A percentile compares a stretch with the other conserved stretches of the same genome.
Conservation (phyloP, 257 asterid genomes). For the Apocynum venetum region DNA sequence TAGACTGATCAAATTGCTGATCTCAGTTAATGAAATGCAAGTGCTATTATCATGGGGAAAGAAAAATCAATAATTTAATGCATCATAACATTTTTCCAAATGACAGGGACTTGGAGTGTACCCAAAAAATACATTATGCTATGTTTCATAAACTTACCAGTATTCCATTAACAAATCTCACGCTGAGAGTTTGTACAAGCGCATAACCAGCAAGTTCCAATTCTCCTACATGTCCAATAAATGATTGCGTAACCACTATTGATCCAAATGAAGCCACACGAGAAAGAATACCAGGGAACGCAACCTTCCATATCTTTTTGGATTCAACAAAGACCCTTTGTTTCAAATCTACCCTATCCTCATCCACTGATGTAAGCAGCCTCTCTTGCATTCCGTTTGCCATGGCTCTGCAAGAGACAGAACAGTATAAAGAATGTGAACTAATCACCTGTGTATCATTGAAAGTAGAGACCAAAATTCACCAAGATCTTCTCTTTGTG, state of each 20-base stretch:
- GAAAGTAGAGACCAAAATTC: not conserved
- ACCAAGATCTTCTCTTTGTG: not conserved
- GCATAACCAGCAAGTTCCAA: conserved; percentile 76
- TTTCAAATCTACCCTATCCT: conserved; percentile 41
- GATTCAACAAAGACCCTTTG: conserved; percentile 49
- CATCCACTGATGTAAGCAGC: conserved; percentile 41
- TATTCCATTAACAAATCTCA: conserved; percentile 65
- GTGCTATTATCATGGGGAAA: no score
- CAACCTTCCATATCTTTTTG: conserved; percentile 84
- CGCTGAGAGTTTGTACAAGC: conserved; percentile 66
- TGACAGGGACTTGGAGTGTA: not conserved
- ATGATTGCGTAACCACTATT: conserved; percentile 65
- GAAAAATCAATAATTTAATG: not conserved
- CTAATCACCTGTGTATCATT: not conserved
- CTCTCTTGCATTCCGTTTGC: conserved; percentile 38
- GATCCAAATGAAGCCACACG: conserved; percentile 67
- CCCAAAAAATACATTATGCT: not conserved
- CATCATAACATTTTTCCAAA: not conserved
- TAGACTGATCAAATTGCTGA: not conserved
- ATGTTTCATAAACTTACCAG: conserved; percentile 39
- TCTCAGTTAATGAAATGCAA: not conserved
- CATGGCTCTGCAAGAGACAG: conserved; percentile 39
- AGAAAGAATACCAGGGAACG: conserved; percentile 69
- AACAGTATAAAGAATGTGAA: not conserved
- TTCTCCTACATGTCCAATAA: conserved; percentile 55